Conservation (phyloP, 768 basidiomycete genomes). For the Pulveroboletus sp. region DNA sequence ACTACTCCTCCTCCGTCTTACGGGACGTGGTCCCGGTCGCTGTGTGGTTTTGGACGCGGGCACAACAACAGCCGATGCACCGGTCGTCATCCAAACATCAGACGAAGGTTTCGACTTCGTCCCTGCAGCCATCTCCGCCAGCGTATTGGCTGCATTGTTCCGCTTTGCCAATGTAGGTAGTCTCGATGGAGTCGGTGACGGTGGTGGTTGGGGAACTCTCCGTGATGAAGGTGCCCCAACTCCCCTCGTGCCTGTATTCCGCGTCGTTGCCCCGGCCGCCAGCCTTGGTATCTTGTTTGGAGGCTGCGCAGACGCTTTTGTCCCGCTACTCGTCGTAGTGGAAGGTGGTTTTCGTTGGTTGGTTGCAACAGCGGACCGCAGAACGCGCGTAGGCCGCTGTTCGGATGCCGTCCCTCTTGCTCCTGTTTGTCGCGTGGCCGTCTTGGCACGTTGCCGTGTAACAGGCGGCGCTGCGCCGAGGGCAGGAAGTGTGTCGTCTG, state of each 20-base stretch:
- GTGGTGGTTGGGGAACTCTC: conserved; percentile 43
- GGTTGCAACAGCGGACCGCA: conserved; percentile 59
- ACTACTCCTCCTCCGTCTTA: conserved; percentile 76
- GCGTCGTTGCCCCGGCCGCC: conserved; percentile 47
- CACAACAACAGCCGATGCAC: conserved; percentile 62
- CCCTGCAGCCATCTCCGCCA: conserved; percentile 46
- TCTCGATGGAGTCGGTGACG: conserved; percentile 69
- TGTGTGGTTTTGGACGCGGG: conserved; percentile 62
- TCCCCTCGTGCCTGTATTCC: conserved; percentile 40
- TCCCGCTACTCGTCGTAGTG: conserved; percentile 31
- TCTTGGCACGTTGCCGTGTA: conserved; percentile 32
- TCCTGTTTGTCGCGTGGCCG: conserved; percentile 36
- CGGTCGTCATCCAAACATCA: conserved; percentile 76
- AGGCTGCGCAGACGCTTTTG: conserved; percentile 42
- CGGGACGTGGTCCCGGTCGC: conserved; percentile 67
- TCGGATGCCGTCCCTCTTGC: conserved; percentile 60
- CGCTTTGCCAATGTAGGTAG: conserved; percentile 70
- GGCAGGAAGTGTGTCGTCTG: conserved; percentile 60
- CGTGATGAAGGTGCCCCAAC: conserved; percentile 30
- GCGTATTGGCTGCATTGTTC: conserved; percentile 38
- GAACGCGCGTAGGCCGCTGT: conserved; percentile 68
- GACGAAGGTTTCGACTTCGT: conserved; percentile 36
- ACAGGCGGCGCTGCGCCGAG: conserved; percentile 46
- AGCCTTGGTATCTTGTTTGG: conserved; percentile 68
- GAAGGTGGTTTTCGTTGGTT: conserved; percentile 52